Conservation (phyloP, 257 asterid species). For the Marsdenia floribunda region DNA sequence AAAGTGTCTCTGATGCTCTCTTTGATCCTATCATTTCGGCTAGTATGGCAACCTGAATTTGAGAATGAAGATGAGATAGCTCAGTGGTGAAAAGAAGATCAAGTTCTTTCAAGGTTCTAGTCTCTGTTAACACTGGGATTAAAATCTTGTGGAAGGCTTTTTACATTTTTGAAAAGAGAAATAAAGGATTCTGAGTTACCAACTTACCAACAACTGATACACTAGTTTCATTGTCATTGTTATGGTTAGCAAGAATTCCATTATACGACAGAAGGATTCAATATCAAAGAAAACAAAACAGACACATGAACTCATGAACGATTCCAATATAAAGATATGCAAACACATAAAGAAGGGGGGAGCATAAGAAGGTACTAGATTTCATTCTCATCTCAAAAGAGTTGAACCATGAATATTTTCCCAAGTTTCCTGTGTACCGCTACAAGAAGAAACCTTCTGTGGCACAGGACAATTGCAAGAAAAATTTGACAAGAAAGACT, state of each 20-base stretch:
- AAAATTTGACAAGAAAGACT: too few species aligned
- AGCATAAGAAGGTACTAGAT: neutral
- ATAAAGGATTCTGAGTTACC: neutral
- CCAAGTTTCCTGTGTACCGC: neutral
- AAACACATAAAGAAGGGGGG: neutral
- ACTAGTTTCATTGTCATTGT: neutral
- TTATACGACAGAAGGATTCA: neutral
- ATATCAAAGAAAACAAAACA: neutral
- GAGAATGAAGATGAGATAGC: conserved; percentile 14
- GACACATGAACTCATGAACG: neutral
- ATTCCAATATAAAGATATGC: neutral
- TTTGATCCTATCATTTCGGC: conserved; percentile 53
- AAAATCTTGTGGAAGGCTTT: neutral
- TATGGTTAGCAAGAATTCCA: neutral
- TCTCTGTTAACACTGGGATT: neutral
- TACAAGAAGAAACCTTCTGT: neutral
- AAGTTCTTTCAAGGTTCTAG: neutral
- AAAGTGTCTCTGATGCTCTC: conserved; percentile 56
- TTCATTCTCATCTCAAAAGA: neutral
- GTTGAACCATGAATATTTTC: neutral
- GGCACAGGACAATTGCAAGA: neutral
- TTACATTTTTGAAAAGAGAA: too few species aligned
- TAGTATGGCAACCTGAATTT: conserved; percentile 59
- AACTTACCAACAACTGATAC: neutral
- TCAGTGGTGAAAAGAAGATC: neutral